A percentile compares a stretch with the other conserved stretches of the same genome.
Conservation (phyloP, 306 rosid species). For the Castanea crenata region DNA sequence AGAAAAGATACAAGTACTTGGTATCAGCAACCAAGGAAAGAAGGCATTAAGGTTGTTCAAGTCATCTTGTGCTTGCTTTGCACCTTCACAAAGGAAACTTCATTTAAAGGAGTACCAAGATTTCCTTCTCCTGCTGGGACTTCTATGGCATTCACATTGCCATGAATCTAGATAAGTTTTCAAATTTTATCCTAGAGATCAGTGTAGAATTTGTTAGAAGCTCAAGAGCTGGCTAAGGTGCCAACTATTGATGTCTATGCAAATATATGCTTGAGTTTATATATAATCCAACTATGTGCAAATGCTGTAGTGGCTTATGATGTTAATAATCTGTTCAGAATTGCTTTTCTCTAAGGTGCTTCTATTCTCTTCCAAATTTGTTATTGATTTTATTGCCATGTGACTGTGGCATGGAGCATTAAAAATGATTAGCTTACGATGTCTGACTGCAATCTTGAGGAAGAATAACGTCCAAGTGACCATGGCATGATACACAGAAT, state of each 20-base stretch:
- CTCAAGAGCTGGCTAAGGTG: not conserved
- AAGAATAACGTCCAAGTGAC: not conserved
- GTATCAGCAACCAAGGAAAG: not conserved
- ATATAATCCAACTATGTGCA: not conserved
- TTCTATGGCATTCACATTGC: not conserved
- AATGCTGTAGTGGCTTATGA: constrained; percentile 1
- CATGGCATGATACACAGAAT: not conserved
- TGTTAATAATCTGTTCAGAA: not conserved
- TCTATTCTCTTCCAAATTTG: not conserved
- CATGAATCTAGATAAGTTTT: not conserved
- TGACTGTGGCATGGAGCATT: not conserved
- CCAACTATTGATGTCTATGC: not conserved
- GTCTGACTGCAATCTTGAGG: not conserved
- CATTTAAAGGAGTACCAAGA: not conserved
- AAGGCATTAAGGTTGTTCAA: not conserved
- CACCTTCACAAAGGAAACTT: not conserved
- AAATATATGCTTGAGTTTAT: not conserved
- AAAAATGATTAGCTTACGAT: not conserved
- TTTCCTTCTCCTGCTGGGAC: not conserved
- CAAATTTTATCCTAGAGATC: not conserved
- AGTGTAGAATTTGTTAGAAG: not conserved
- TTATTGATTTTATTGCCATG: not conserved
- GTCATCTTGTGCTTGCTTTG: not conserved
- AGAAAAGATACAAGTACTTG: not conserved
- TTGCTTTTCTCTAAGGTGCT: not conserved